A percentile compares a stretch with the other conserved stretches of the same genome.
Evolutionary conservation across 306 rosid species (phyloP).

Genomic region (Cucurbita maxima): DNA sequence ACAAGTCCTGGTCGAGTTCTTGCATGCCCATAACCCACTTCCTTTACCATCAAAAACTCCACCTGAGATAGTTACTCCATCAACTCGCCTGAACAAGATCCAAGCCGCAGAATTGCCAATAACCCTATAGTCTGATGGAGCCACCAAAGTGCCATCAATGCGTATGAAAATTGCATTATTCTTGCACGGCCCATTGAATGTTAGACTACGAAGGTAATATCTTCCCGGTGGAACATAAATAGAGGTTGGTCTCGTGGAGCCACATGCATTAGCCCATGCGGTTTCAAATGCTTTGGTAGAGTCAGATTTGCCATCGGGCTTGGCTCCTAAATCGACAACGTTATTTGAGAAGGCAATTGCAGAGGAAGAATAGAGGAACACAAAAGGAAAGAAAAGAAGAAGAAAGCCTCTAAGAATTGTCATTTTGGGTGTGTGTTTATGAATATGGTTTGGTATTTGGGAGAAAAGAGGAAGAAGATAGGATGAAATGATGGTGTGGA

Average conservation of each 20-base stretch:
- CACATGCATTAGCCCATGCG: constrained; percentile 39
- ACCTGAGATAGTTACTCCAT: constrained; percentile 27
- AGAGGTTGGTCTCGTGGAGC: constrained; percentile 12
- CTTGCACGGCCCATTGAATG: constrained; percentile 27
- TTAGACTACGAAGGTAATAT: constrained; percentile 14
- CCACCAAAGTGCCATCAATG: not conserved
- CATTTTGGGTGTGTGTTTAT: not conserved
- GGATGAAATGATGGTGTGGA: no score
- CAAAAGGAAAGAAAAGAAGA: not conserved
- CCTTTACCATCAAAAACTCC: constrained; percentile 43
- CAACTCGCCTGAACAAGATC: constrained; percentile 18
- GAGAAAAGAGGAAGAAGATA: not conserved
- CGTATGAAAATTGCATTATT: constrained; percentile 6
- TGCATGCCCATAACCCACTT: constrained; percentile 30
- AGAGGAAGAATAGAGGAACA: not conserved
- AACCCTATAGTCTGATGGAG: constrained; percentile 14
- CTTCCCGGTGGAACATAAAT: constrained; percentile 31
- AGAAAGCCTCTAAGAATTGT: not conserved
- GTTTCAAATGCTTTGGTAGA: constrained; percentile 15
- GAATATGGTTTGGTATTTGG: not conserved
- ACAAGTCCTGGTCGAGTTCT: constrained; percentile 27
- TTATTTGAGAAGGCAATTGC: not conserved
- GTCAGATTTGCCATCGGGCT: constrained; percentile 16
- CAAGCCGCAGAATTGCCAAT: constrained; percentile 23
- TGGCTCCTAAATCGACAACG: not conserved